Evolutionary conservation across 208 protist genomes (phyloP).

Genomic region (Herpetomonas samuelpessoai): DNA sequence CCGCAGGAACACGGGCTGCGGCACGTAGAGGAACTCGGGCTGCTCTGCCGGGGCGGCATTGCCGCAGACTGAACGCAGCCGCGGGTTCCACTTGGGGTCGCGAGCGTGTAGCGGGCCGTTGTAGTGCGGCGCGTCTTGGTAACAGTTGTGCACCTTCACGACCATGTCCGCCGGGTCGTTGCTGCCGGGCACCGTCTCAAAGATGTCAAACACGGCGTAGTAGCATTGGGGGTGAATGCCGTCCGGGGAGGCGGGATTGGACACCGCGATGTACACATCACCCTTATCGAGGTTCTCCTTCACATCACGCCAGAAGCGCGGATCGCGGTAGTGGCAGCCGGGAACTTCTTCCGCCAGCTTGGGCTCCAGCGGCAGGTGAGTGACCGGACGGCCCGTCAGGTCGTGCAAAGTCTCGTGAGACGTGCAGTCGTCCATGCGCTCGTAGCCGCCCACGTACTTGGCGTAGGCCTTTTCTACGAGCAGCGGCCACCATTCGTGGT

Average conservation of each 20-base stretch:
- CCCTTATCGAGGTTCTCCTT: slow-evolving; percentile 51
- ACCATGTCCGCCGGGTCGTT: slow-evolving; percentile 53
- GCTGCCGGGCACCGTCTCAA: slow-evolving; percentile 48
- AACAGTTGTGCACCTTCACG: slow-evolving; percentile 74
- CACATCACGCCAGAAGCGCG: slow-evolving; percentile 70
- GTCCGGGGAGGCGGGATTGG: slow-evolving; percentile 36
- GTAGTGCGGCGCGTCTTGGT: slow-evolving; percentile 54
- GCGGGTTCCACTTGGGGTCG: slow-evolving; percentile 59
- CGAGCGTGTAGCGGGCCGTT: slow-evolving; percentile 44
- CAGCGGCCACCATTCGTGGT: slow-evolving; percentile 66
- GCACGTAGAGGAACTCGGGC: slow-evolving; percentile 61
- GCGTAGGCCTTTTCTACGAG: slow-evolving; percentile 92
- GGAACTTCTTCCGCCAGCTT: slow-evolving; percentile 71
- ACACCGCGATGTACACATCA: slow-evolving; percentile 77
- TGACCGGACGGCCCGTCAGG: slow-evolving; percentile 82
- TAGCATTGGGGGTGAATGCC: slow-evolving; percentile 78
- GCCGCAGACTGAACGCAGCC: slow-evolving; percentile 54
- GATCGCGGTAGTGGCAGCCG: slow-evolving; percentile 47
- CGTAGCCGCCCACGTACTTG: slow-evolving; percentile 89
- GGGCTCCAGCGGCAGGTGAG: slow-evolving; percentile 60
- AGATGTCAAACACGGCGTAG: slow-evolving; percentile 67
- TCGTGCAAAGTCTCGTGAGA: slow-evolving; percentile 83
- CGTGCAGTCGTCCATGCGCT: slow-evolving; percentile 76
- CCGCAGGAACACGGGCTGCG: slow-evolving; percentile 67
- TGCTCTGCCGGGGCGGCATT: slow-evolving; percentile 36